Percentiles rank a stretch among this genome's conserved stretches.
Conservation (phyloP, 2,329 filamentous ascomycete species). For the Pyricularia sp. region DNA sequence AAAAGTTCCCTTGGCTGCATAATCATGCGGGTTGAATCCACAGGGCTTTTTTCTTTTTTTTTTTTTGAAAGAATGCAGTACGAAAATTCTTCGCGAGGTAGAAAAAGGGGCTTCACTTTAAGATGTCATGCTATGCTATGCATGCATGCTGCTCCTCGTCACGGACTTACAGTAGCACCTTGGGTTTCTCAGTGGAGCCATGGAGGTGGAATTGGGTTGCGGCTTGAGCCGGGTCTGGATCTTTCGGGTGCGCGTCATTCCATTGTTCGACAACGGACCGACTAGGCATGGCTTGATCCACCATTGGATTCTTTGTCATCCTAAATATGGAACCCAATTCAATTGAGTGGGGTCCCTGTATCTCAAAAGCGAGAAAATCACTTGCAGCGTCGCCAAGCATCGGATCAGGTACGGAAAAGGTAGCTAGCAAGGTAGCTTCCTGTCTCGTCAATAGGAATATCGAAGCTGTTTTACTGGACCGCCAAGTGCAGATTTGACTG, state of each 20-base stretch:
- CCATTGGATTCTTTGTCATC: not conserved
- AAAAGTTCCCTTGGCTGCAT: not conserved
- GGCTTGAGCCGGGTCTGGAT: not conserved
- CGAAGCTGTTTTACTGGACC: not conserved
- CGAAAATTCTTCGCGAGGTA: not conserved
- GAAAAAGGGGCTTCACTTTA: not conserved
- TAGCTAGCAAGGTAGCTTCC: not conserved
- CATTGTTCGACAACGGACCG: not conserved
- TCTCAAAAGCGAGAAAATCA: not conserved
- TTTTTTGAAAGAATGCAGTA: not conserved
- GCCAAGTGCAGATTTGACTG: not conserved
- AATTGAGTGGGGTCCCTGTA: not conserved
- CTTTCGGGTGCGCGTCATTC: not conserved
- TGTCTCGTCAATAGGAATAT: not conserved
- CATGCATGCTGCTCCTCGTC: not conserved
- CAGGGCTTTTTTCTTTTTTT: too few species aligned
- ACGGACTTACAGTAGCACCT: not conserved
- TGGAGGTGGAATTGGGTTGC: not conserved
- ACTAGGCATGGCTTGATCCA: not conserved
- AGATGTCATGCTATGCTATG: not conserved
- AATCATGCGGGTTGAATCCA: not conserved
- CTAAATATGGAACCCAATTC: not conserved
- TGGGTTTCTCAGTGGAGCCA: not conserved
- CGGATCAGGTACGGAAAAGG: not conserved
- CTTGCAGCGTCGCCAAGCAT: not conserved